Evolutionary conservation across 352 stramenopile genomes (phyloP), one percentile per base, ranked within the genome.

Genomic region (Elongisporangium prolatum): DNA sequence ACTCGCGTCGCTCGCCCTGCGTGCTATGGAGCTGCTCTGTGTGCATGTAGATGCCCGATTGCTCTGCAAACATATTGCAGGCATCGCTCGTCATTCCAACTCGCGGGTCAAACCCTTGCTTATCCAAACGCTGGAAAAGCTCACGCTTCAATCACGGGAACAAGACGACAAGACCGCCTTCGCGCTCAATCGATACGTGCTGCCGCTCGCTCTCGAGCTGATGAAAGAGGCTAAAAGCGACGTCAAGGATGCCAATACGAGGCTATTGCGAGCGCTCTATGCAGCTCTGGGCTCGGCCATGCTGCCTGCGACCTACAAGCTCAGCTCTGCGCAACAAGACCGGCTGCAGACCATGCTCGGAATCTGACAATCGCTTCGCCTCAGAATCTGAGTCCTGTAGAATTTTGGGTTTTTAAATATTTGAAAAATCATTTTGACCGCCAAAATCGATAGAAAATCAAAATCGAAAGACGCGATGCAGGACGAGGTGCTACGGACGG

Each of bases 191-290:
- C 52, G 84, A 17, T 81, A 91, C 51, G 80, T 92, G 25, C 61
- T 92, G 0, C 84, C 84, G 4, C 60, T 93, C n/a, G 72, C 81
- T 14, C 50, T 93, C 0, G 74, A 88, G 40, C 59, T 89, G 18
- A 60, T 94, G 9, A 90, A 89, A 63, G 84, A 94, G 59, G 77
- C 67, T 52, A 91, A 91, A 54, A 90, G 68, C 37, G 71, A 86
- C 48, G 73, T 89, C n/a, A 82, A 80, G 54, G 77, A 90, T 24
- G 76, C 75, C 0, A 92, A 88, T 10, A 48, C 64, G 17, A 60
- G 66, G 11, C 49, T 92, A 2, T 48, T 92, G 22, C 50, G 50
- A 8, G 60, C 75, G 22, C 48, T 86, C 1, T 62, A 66, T 9
- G 53, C 16, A 14, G 57, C 61, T 4, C 50, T 84, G 14, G 71